Evolutionary conservation across 1,139 yeast genomes (phyloP).

Genomic region (Yamadazyma taylorii): DNA sequence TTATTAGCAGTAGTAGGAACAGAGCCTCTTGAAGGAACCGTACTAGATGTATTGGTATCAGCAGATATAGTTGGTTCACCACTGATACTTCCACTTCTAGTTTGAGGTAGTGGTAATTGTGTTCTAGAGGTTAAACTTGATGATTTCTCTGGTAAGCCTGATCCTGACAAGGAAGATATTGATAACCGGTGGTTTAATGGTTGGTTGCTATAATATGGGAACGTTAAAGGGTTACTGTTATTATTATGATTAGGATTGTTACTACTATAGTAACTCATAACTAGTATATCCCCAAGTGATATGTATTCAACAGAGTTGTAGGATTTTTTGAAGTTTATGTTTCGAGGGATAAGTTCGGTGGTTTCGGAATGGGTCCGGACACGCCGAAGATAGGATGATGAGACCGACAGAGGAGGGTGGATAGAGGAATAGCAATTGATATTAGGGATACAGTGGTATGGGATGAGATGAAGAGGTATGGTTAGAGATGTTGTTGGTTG

Average conservation of each 20-base stretch:
- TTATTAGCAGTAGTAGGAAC: no score
- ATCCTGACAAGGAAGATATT: not conserved
- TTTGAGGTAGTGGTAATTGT: constrained; percentile 15
- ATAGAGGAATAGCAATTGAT: no score
- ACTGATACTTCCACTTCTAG: constrained; percentile 2
- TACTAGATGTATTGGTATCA: constrained; percentile 8
- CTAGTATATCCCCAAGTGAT: not conserved
- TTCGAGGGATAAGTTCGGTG: constrained; percentile 1
- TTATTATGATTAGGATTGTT: constrained; percentile 2
- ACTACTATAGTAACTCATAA: constrained; percentile 5
- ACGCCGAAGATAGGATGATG: not conserved
- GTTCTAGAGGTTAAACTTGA: constrained; percentile 14
- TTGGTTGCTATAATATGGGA: constrained; percentile 21
- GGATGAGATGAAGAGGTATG: no score
- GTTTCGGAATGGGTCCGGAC: constrained; percentile 2
- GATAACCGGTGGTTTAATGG: not conserved
- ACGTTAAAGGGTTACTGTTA: constrained; percentile 17
- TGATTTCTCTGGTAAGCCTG: not conserved
- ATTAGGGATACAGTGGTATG: no score
- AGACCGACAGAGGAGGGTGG: no score
- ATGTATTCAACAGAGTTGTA: no score
- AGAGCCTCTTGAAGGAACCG: no score
- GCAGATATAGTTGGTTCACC: no score
- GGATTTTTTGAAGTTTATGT: not conserved
- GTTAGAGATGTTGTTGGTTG: no score